Conservation (phyloP, 192 early-diverging fungal genomes). For the Backusella parvicylindrica region DNA sequence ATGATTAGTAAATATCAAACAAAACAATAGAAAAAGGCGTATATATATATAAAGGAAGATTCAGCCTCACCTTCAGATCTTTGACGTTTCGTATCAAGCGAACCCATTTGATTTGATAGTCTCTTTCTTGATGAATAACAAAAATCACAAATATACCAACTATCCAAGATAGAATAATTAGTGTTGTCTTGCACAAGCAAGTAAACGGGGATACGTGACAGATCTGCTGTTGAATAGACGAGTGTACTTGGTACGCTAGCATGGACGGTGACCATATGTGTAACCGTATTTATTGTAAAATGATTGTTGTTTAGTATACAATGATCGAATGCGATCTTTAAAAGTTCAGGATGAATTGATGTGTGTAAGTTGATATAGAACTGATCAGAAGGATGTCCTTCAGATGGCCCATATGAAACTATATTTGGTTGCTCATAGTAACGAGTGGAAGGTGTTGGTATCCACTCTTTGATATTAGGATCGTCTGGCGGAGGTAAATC, state of each 20-base stretch:
- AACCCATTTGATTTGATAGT: background rate
- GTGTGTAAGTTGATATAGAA: slow-evolving; percentile 13
- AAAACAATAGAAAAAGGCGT: background rate
- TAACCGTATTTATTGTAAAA: slow-evolving; percentile 15
- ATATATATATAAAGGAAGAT: no score
- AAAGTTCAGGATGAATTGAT: slow-evolving; percentile 1
- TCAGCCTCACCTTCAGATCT: background rate
- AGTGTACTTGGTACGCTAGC: slow-evolving; percentile 34
- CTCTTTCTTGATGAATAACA: slow-evolving; percentile 25
- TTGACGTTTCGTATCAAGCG: slow-evolving; percentile 1
- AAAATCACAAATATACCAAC: slow-evolving; percentile 45
- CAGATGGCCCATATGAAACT: slow-evolving; percentile 6
- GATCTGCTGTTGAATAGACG: slow-evolving; percentile 38
- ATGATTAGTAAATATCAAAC: background rate
- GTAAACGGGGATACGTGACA: slow-evolving; percentile 36
- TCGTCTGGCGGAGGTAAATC: slow-evolving; percentile 16
- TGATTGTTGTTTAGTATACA: slow-evolving; percentile 38
- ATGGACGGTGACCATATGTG: slow-evolving; percentile 34
- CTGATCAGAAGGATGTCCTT: slow-evolving; percentile 3
- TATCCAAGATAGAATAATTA: slow-evolving; percentile 30
- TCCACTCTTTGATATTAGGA: slow-evolving; percentile 1
- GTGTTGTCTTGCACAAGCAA: slow-evolving; percentile 30
- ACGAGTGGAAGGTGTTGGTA: background rate
- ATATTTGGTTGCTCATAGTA: slow-evolving; percentile 19
- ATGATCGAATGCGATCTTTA: slow-evolving; percentile 41